Evolutionary conservation across 306 rosid species (phyloP).

Genomic region (Amphicarpaea edgeworthii): DNA sequence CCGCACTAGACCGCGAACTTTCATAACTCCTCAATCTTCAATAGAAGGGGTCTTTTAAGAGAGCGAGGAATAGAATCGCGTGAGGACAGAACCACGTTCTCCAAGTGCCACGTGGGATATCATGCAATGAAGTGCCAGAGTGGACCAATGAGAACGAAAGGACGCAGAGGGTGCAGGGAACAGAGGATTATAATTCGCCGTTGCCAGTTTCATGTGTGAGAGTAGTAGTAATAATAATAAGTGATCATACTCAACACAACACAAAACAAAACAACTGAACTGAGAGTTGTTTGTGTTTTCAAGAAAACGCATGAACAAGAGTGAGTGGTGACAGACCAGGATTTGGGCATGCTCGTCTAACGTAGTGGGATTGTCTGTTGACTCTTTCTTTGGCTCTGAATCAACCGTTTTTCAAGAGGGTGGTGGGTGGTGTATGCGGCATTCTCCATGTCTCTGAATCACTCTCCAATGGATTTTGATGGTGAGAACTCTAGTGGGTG

Average conservation of each 20-base stretch:
- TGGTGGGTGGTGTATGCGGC: neutral
- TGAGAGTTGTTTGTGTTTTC: neutral
- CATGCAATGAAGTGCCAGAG: neutral
- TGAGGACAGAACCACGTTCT: neutral
- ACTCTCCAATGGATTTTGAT: constrained; percentile 47
- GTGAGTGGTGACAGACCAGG: neutral
- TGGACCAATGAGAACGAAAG: constrained; percentile 24
- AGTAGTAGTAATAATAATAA: neutral
- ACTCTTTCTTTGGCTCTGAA: neutral
- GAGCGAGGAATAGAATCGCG: neutral
- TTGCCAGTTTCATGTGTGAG: neutral
- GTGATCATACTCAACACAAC: constrained; percentile 18
- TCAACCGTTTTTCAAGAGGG: neutral
- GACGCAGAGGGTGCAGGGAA: neutral
- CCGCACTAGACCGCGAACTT: neutral
- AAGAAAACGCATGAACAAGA: neutral
- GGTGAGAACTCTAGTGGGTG: neutral
- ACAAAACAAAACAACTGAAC: constrained; percentile 2
- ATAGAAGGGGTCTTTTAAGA: neutral
- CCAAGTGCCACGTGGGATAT: neutral
- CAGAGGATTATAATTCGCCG: neutral
- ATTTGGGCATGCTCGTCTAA: constrained; percentile 13
- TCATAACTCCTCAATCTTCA: constrained; percentile 3
- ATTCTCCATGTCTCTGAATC: neutral
- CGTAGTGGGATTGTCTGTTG: neutral